Evolutionary conservation across 2,329 filamentous ascomycete genomes (phyloP), one percentile per base, ranked within the genome.

Genomic region (Ustilaginoidea virens): DNA sequence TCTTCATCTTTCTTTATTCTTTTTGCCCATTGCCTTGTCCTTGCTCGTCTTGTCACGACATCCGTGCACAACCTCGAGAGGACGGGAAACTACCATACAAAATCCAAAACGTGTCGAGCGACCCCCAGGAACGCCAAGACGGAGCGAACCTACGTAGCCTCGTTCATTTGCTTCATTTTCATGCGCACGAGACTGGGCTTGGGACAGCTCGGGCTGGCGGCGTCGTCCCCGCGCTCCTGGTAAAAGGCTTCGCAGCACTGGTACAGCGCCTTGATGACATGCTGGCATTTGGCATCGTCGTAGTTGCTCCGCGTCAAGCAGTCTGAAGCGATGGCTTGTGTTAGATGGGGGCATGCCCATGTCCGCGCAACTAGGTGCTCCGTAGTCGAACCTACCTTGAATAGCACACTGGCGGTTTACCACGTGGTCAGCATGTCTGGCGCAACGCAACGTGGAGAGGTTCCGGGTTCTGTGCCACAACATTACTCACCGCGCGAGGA

Each of bases 221-320:
- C 85, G 15, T 73, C 57, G 32, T 92, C 76, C 11, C 90, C 86
- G 34, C 80, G 69, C 33, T 69, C 66, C 42, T 76, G 60, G 55
- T 98, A 96, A 50, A 96, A 93, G 9, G 71, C 68, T 45, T 86
- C 75, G 54, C 90, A 98, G 56, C 90, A 98, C 42, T 90, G 78
- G 53, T 96, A 98, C 15, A 98, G 60, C 3, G 83, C 81, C 49
- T 87, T 76, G 32, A 98, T 69, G 45, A 83, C 62, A 12, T 58
- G 52, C 46, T 78, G 70, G 53, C 90, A 98, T 47, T 75, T 92
- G 24, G 72, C 72, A 55, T 96, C 85, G 35, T 92, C 71, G 59
- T 80, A 96, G 30, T 73, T 74, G 51, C 86, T 86, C 53, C 75
- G 87, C 26, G 70, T 72, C 36, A 98, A 62, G 47, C 90, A 98